Evolutionary conservation across 176 grass and related monocot species (phyloP), one percentile per base, ranked within the genome.

Genomic region (Zoysia pacifica): DNA sequence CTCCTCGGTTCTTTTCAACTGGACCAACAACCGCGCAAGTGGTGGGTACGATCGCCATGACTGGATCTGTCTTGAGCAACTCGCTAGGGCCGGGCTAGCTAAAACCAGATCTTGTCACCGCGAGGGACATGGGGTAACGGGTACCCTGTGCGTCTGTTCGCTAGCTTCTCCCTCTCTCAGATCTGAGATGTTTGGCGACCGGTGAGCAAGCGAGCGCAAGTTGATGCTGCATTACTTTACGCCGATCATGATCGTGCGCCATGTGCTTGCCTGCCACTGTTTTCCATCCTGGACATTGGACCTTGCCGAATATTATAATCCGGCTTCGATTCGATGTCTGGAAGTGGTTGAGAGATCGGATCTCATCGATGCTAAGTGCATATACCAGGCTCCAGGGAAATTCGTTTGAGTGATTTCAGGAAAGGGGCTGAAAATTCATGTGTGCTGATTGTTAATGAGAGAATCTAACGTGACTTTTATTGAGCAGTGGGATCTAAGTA

Each of bases 41-140:
- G 52, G 51, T 28, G 28, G 51, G 13, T 55, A 49, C 40, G 79
- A 71, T 28, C 28, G 28, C 28, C 28, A 28, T 28, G 28, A 28
- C 72, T 55, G 52, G 68, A 70, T 80, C 65, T 59, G 35, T 6
- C 11, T 80, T 4, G 62, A 42, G 42, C 73, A 59, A 45, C 14
- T 2, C 2, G 56, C 37, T 38, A 42, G 71, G 15, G 39, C 28
- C 28, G 28, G 28, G 28, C 28, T 28, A 28, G 0, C 28, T 28
- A 28, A 45, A 60, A 60, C 53, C 8, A 79, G 77, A 78, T 78
- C 62, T n/a, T 42, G 7, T 20, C 62, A 78, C 52, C 13, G 52
- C 15, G 19, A 18, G 41, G 19, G 9, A 62, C 43, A 62, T 5
- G 28, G 28, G 28, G 67, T 43, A 74, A 38, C 75, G 28, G 28